These are phyloP conservation scores for Amphichorda felina DNA, from an alignment of 2,329 filamentous ascomycete species.

Conservation along the genomic window DNA sequence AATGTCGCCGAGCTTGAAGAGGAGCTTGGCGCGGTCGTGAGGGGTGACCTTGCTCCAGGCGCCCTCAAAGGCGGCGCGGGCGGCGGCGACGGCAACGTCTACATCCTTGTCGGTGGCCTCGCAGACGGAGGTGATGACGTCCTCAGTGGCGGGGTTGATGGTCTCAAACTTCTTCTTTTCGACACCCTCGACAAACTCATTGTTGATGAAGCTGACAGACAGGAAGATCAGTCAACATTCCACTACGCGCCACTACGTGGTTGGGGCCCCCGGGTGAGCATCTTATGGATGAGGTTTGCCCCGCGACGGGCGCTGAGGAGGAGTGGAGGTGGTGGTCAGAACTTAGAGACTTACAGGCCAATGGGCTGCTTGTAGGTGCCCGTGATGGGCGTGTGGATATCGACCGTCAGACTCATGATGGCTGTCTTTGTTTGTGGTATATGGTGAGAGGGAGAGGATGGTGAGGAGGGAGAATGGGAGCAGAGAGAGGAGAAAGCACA, in stretches of 20 bases:
- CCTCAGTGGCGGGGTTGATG: constrained; percentile 78
- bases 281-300: too few relatives aligned
- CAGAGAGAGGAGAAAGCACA: background rate
- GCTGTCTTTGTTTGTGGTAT: background rate
- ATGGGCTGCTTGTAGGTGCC: constrained; percentile 48
- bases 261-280: background rate
- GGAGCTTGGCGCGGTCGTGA: constrained; percentile 53
- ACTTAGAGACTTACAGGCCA: constrained; percentile 51
- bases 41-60: constrained; percentile 58
- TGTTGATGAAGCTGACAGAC: constrained; percentile 68
- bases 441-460: background rate
- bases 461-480: background rate
- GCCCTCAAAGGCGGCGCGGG: constrained; percentile 75
- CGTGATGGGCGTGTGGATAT: constrained; percentile 57
- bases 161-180: constrained; percentile 89
- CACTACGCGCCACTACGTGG: background rate
- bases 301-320: too few relatives aligned
- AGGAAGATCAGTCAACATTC: background rate
- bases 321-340: background rate
- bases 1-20: constrained; percentile 70
- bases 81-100: constrained; percentile 69
- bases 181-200: constrained; percentile 68
- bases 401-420: constrained; percentile 37
- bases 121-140: constrained; percentile 70
- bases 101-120: constrained; percentile 85